Percentiles rank a stretch among this genome's conserved stretches.
Conservation (phyloP, 2,329 filamentous ascomycete species). For the Aspergillus persii region DNA sequence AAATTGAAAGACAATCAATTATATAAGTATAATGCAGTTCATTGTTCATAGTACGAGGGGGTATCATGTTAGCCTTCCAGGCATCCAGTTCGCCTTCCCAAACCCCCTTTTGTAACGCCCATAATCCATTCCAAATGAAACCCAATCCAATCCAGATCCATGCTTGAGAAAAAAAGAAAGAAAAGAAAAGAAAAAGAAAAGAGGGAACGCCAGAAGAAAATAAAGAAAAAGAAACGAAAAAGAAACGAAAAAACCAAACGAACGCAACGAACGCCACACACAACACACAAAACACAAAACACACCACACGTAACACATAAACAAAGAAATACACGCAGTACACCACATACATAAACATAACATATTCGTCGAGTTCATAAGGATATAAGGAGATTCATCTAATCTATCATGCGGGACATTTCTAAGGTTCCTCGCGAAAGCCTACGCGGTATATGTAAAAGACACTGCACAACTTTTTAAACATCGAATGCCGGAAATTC, state of each 20-base stretch:
- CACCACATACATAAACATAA: slow-evolving; percentile 30
- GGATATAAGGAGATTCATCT: slow-evolving; percentile 34
- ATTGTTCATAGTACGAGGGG: not conserved
- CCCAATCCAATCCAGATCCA: slow-evolving; percentile 2
- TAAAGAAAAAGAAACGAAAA: slow-evolving; percentile 8
- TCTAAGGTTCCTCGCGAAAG: slow-evolving; percentile 25
- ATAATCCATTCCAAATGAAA: slow-evolving; percentile 1
- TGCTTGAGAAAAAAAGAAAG: not conserved
- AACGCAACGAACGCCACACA: slow-evolving; percentile 16
- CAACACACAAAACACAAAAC: slow-evolving; percentile 21
- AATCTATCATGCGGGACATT: slow-evolving; percentile 33
- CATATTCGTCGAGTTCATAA: slow-evolving; percentile 32
- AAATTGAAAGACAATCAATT: too few species aligned
- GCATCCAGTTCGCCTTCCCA: slow-evolving; percentile 4
- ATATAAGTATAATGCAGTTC: not conserved
- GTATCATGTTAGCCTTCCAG: slow-evolving; percentile 1
- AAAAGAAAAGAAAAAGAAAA: slow-evolving; percentile 9
- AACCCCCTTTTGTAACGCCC: slow-evolving; percentile 5
- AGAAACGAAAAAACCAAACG: slow-evolving; percentile 19
- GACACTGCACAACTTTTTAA: slow-evolving; percentile 32
- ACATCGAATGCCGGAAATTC: slow-evolving; percentile 14
- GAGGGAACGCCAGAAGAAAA: slow-evolving; percentile 7
- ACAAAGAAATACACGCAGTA: slow-evolving; percentile 20
- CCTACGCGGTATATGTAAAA: slow-evolving; percentile 32
- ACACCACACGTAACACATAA: slow-evolving; percentile 25